Base-by-base conservation (phyloP, 2,329 filamentous ascomycete species). In the Aspergillus sp. region DNA sequence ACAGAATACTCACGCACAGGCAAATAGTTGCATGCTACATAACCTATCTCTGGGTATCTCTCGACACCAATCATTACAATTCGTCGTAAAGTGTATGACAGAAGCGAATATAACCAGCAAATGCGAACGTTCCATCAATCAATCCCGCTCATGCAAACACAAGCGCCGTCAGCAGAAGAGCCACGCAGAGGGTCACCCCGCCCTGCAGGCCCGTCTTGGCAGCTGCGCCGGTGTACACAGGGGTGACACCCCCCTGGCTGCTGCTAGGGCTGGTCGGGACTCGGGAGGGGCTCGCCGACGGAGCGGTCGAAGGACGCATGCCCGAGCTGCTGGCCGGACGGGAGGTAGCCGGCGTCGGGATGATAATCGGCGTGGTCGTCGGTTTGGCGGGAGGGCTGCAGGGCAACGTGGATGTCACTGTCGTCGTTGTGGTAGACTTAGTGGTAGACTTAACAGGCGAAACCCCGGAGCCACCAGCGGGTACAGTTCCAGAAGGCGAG, bases 211-310 rank as follows among this genome's bases (percentile, higher is more conserved):
- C 38, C 6, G 17, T 15, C 15, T 34, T 36, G 8, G 41, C 32
- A 11, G 43, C 47, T 4, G 38, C 46, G 11, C 47, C 46, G 2
- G 44, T 48, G 26, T 40, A 48, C 2, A 44, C 22, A 6, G 47
- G 45, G n/a, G 40, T 28, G 19, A 29, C 34, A 13, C 32, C 36
- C 8, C 26, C 40, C 6, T 39, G 35, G 16, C 42, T 49, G 13
- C 33, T 30, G 35, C 38, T 46, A 26, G 47, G 44, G 8, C 28
- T 29, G 8, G 34, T 26, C 3, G 37, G 30, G 12, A 36, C 38
- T 8, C 29, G 32, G 8, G 33, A 40, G 8, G 10, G 22, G 11
- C 15, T 34, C 10, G 26, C 15, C 24, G 35, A 37, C 4, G 47
- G 41, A 2, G 45, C 45, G 15, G 41, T 42, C 10, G 42, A 42